A percentile compares a stretch with the other conserved stretches of the same genome.
Evolutionary conservation across 2,329 filamentous ascomycete species (phyloP).

Genomic region (Xylaria sp.): DNA sequence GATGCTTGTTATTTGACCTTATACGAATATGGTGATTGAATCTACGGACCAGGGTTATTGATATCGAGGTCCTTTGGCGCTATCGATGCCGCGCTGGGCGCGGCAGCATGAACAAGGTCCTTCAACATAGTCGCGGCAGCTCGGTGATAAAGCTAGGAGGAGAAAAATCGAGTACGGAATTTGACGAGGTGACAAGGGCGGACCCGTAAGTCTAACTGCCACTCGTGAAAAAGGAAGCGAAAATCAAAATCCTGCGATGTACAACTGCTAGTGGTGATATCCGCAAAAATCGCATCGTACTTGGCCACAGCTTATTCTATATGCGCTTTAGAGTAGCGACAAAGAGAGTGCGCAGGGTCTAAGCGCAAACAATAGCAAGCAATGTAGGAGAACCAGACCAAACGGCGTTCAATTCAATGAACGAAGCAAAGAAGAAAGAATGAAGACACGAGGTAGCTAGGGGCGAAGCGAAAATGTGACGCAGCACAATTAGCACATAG

Average conservation of each 20-base stretch:
- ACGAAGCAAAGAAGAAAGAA: neutral
- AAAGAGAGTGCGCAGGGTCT: neutral
- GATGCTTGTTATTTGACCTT: no score
- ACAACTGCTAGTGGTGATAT: neutral
- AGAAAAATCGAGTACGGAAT: neutral
- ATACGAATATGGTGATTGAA: neutral
- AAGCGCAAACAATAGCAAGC: slow-evolving; percentile 14
- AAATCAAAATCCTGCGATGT: neutral
- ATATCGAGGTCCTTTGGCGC: slow-evolving; percentile 56
- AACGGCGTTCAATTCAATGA: neutral
- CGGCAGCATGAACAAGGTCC: slow-evolving; percentile 46
- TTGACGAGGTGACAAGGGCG: neutral
- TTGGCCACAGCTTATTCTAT: neutral
- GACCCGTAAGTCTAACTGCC: neutral
- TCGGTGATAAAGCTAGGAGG: neutral
- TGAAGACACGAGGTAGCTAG: neutral
- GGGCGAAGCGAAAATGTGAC: slow-evolving; percentile 8
- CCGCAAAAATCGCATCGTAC: neutral
- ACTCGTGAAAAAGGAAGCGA: neutral
- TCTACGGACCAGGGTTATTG: slow-evolving; percentile 41
- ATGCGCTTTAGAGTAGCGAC: neutral
- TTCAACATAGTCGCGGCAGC: slow-evolving; percentile 42
- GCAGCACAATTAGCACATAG: neutral
- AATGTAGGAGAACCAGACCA: slow-evolving; percentile 4
- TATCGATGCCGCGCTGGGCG: slow-evolving; percentile 46